Percentiles rank a stretch among this genome's conserved stretches.
Evolutionary conservation across 192 early-diverging fungal species (phyloP).

Genomic region (Linnemannia schmuckeri): DNA sequence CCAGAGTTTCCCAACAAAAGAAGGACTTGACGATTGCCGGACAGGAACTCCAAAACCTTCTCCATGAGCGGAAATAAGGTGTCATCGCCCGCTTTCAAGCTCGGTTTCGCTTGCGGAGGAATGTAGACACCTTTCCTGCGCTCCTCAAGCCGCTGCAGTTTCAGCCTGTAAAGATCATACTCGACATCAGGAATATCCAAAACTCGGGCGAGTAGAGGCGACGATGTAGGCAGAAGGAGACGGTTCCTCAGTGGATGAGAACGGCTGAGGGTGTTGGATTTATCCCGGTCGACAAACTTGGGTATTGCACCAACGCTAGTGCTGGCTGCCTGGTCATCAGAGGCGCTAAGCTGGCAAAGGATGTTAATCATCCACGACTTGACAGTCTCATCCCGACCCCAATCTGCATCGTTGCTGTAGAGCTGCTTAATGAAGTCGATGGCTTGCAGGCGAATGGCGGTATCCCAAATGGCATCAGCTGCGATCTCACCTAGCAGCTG

Average conservation of each 20-base stretch:
- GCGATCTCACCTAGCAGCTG: conserved; percentile 9
- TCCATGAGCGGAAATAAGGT: neutral
- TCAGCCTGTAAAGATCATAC: neutral
- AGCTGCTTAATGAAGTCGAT: neutral
- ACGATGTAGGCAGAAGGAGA: neutral
- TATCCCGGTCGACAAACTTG: neutral
- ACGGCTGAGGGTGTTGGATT: neutral
- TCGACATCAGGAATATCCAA: neutral
- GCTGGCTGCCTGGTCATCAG: neutral
- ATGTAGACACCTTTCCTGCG: neutral
- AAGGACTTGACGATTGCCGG: neutral
- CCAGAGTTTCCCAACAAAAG: neutral
- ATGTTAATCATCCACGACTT: neutral
- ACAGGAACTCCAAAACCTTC: neutral
- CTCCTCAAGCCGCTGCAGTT: neutral
- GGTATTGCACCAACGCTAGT: neutral
- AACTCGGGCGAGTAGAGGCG: neutral
- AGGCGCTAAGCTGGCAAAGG: neutral
- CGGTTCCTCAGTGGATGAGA: neutral
- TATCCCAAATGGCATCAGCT: neutral
- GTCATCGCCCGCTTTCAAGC: neutral
- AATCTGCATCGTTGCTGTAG: neutral
- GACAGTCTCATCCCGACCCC: neutral
- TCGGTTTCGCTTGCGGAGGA: neutral
- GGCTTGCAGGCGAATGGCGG: neutral